Conservation (phyloP, 495 filamentous ascomycete genomes). For the Apodospora peruviana region DNA sequence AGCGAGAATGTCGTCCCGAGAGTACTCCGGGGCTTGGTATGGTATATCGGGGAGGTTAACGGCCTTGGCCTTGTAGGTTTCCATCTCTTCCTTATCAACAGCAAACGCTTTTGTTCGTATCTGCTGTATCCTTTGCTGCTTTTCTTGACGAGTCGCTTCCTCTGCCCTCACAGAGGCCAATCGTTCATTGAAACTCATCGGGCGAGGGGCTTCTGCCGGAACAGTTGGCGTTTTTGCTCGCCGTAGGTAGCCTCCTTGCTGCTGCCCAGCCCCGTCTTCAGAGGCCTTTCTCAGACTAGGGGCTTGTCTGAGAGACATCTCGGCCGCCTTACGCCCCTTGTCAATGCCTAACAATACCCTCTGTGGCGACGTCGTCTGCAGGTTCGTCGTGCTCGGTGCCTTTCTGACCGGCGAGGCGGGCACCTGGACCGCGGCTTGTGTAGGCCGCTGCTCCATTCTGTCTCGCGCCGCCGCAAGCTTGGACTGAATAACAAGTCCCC, state of each 20-base stretch:
- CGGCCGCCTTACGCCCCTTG: conserved; percentile 72
- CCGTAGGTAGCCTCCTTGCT: conserved; percentile 36
- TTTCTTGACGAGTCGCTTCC: conserved; percentile 51
- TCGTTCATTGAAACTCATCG: conserved; percentile 79
- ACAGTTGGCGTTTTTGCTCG: conserved; percentile 32
- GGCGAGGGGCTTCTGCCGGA: conserved; percentile 30
- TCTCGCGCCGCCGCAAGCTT: conserved; percentile 19
- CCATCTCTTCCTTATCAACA: conserved; percentile 58
- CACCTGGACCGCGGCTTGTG: conserved; percentile 59
- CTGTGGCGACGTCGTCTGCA: conserved; percentile 67
- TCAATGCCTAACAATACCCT: conserved; percentile 83
- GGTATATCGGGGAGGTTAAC: conserved; percentile 47
- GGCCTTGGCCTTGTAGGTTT: conserved; percentile 57
- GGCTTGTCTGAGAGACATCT: conserved; percentile 79
- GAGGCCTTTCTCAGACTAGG: conserved; percentile 38
- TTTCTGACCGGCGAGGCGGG: conserved; percentile 71
- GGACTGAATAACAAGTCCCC: conserved; percentile 20
- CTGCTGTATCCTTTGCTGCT: conserved; percentile 46
- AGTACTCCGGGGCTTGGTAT: conserved; percentile 46
- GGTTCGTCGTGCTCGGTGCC: conserved; percentile 29
- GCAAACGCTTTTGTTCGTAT: conserved; percentile 67
- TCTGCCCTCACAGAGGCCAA: conserved; percentile 63
- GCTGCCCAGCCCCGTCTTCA: conserved; percentile 19
- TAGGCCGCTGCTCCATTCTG: conserved; percentile 27
- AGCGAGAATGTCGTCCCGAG: conserved; percentile 59